phyloP scores from a whole-genome alignment of 805 yeast species.

The Ogataea ganodermae region DNA sequence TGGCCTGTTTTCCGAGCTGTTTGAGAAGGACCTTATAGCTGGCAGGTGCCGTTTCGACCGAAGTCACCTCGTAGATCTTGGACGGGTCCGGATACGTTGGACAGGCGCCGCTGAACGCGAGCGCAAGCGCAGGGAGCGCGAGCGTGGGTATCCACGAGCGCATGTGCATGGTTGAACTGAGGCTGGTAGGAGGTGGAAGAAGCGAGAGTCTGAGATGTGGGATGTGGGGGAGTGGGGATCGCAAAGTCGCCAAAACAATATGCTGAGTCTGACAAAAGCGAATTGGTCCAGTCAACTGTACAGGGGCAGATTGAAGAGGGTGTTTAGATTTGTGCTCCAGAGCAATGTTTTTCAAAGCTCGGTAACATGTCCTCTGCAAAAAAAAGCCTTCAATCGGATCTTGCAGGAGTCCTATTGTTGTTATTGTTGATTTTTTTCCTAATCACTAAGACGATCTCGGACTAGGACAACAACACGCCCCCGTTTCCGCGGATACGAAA shows the following conservation, averaged over 20 bases:
- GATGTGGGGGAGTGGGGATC: too few relatives aligned
- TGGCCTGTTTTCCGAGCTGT: constrained; percentile 10
- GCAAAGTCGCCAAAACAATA: too few relatives aligned
- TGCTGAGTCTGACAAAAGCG: too few relatives aligned
- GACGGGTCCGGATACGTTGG: constrained; percentile 9
- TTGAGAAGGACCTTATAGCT: neutral
- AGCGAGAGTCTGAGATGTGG: too few relatives aligned
- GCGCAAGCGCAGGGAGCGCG: constrained; percentile 4
- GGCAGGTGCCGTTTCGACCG: constrained; percentile 13
- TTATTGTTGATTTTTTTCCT: constrained; percentile 8
- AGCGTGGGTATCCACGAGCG: neutral
- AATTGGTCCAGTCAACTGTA: too few relatives aligned
- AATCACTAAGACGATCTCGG: neutral
- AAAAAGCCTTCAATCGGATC: neutral
- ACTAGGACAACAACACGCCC: constrained; percentile 1
- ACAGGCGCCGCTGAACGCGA: constrained; percentile 6
- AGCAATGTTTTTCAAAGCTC: neutral
- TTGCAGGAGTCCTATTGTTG: neutral
- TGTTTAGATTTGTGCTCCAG: neutral
- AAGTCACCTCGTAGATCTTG: constrained; percentile 25
- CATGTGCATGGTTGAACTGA: neutral
- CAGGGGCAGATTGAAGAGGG: too few relatives aligned
- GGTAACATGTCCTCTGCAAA: neutral
- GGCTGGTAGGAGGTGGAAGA: too few relatives aligned
- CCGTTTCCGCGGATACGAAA: constrained; percentile 1